Conservation (phyloP, 2,329 filamentous ascomycete species). For the Tolypocladium paradoxum region DNA sequence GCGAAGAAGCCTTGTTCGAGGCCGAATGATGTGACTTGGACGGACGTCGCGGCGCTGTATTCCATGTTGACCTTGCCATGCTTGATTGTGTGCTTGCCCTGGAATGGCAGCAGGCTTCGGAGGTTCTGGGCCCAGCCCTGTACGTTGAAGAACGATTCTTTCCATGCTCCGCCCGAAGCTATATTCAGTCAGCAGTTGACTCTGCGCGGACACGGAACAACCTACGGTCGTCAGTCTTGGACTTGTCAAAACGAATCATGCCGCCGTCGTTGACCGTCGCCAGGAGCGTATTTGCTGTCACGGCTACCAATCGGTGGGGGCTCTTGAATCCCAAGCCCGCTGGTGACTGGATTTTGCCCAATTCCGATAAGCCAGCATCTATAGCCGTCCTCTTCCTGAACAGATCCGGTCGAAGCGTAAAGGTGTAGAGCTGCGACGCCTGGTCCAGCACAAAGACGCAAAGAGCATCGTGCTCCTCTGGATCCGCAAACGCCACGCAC, state of each 20-base stretch:
- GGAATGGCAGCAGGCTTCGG: conserved; percentile 55
- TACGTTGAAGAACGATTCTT: conserved; percentile 62
- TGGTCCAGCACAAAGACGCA: conserved; percentile 72
- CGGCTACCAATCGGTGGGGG: conserved; percentile 70
- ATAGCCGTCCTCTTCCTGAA: conserved; percentile 61
- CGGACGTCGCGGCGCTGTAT: conserved; percentile 54
- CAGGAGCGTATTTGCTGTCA: conserved; percentile 62
- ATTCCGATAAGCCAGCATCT: conserved; percentile 63
- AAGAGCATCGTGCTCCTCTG: conserved; percentile 64
- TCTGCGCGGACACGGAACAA: background rate
- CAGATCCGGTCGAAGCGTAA: conserved; percentile 73
- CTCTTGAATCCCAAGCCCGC: conserved; percentile 67
- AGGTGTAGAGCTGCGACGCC: conserved; percentile 69
- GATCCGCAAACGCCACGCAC: conserved; percentile 76
- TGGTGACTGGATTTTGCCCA: conserved; percentile 64
- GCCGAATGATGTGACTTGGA: conserved; percentile 41
- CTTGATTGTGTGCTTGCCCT: conserved; percentile 50
- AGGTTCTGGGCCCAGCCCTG: conserved; percentile 61
- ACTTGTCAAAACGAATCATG: conserved; percentile 59
- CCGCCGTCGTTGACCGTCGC: conserved; percentile 73
- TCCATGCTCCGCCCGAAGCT: conserved; percentile 40
- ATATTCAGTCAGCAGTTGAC: background rate
- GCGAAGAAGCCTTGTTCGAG: conserved; percentile 40
- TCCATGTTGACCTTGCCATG: conserved; percentile 57
- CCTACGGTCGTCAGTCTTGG: conserved; percentile 35